phyloP scores from a whole-genome alignment of 768 basidiomycete genomes.

The Trametes villosa region DNA sequence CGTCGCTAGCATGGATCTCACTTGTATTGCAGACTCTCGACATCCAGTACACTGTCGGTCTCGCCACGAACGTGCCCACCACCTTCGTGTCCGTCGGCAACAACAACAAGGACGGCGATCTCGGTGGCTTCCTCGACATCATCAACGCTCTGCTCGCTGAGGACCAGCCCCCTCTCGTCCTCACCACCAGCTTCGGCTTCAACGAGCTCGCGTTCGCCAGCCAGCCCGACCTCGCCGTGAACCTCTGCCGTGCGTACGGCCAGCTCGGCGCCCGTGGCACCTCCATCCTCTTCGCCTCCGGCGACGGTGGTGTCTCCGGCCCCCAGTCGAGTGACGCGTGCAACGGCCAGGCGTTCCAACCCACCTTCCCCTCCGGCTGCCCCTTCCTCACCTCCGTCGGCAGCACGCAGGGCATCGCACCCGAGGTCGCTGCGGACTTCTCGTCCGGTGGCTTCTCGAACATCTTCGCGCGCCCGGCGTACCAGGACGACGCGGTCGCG shows the following conservation, averaged over 20 bases:
- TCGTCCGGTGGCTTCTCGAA: constrained; percentile 44
- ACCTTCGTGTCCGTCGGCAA: constrained; percentile 33
- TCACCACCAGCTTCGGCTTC: constrained; percentile 36
- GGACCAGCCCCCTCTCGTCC: constrained; percentile 30
- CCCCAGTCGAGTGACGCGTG: constrained; percentile 26
- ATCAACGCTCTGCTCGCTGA: constrained; percentile 30
- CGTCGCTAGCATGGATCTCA: neutral
- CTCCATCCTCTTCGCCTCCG: constrained; percentile 38
- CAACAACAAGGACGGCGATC: constrained; percentile 23
- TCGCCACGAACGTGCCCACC: constrained; percentile 34
- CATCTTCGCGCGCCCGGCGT: constrained; percentile 39
- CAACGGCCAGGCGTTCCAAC: constrained; percentile 32
- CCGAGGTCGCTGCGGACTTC: constrained; percentile 38
- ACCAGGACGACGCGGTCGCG: constrained; percentile 44
- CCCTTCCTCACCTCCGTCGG: constrained; percentile 42
- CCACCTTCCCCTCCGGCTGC: constrained; percentile 38
- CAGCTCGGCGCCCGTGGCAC: constrained; percentile 37
- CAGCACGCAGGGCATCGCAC: constrained; percentile 34
- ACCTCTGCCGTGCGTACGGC: constrained; percentile 33
- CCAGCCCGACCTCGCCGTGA: constrained; percentile 25
- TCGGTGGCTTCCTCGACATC: constrained; percentile 31
- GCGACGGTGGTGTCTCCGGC: constrained; percentile 37
- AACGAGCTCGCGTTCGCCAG: constrained; percentile 29
- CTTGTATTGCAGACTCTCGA: constrained; percentile 23
- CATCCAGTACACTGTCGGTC: constrained; percentile 34